These are phyloP conservation scores for Zychaea mexicana DNA, from an alignment of 371 early-diverging fungal genomes.

Conservation along the genomic window DNA sequence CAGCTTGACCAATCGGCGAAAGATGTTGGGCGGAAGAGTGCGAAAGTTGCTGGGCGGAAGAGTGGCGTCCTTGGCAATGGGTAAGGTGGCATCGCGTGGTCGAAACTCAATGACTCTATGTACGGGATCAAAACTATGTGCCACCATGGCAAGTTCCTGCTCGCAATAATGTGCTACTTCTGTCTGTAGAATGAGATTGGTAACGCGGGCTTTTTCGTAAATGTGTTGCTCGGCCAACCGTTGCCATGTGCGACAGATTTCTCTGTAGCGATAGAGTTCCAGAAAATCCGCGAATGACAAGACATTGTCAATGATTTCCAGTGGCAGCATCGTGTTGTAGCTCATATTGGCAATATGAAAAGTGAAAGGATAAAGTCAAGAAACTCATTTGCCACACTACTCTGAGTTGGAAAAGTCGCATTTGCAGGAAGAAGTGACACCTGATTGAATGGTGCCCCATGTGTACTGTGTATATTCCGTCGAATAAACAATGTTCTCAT, in stretches of 20 bases:
- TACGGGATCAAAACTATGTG: not conserved
- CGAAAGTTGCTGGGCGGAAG: not conserved
- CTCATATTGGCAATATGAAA: too few species aligned
- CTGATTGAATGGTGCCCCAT: not conserved
- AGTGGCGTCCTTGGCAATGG: not conserved
- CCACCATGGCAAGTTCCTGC: not conserved
- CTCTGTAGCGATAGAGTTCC: slow-evolving; percentile 2
- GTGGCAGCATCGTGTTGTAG: not conserved
- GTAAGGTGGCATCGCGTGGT: not conserved
- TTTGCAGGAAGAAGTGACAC: not conserved
- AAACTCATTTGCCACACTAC: too few species aligned
- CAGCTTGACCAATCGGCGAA: not conserved
- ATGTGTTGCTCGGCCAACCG: slow-evolving; percentile 1
- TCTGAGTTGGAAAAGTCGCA: not conserved
- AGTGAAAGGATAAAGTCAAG: too few species aligned
- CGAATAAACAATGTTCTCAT: too few species aligned
- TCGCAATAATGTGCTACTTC: not conserved
- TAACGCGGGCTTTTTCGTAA: not conserved
- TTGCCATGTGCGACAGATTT: not conserved
- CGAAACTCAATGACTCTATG: not conserved
- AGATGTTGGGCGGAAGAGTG: not conserved
- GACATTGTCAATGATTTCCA: slow-evolving; percentile 2
- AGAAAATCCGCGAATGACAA: slow-evolving; percentile 3
- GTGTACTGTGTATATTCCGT: too few species aligned
- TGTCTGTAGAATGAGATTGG: not conserved